Base-by-base conservation (phyloP, 495 filamentous ascomycete species). In the Extremus antarcticus region DNA sequence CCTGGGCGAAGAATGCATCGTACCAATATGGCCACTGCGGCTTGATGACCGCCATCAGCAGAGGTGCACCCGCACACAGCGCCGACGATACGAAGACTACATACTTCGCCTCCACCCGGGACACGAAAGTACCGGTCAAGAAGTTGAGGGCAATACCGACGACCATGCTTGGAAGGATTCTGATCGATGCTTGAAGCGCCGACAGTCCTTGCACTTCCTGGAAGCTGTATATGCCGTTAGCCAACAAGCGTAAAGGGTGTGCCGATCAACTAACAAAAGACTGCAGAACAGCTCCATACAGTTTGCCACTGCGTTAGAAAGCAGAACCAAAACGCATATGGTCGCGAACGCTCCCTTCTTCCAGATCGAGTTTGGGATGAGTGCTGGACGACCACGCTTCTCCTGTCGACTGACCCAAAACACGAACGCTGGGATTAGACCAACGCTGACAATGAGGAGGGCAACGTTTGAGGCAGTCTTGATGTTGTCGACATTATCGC, bases 331-430 rank as follows among this genome's bases (percentile, higher is more conserved):
- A 15, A 77, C 47, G 57, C 76, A 80, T 3, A 75, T 71, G 19
- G 56, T 73, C 0, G 75, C 68, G 50, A 81, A 82, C 0, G 70
- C 65, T 0, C 57, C 54, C 35, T 77, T 78, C 24, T 66, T 69
- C 78, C 78, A 82, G 1, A 82, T 51, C 0, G 67, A 68, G 62
- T 79, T 83, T 0, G 78, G 78, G 1, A 83, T 78, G 38, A 83
- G 55, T 13, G 74, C 76, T 11, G 75, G 68, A 23, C 68, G 67
- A 3, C 66, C 63, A 1, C 45, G 57, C 46, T 65, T 63, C 41
- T 74, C 76, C 47, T 71, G 72, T 38, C 64, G 60, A 38, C 66
- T 59, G 65, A 76, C 71, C 78, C 77, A 80, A 1, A 59, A 51
- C 17, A 70, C 55, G 57, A 81, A 83, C 0, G 59, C 63, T 0